These are phyloP conservation scores for Boletellus ananas DNA, from an alignment of 768 basidiomycete genomes.

Conservation along the genomic window DNA sequence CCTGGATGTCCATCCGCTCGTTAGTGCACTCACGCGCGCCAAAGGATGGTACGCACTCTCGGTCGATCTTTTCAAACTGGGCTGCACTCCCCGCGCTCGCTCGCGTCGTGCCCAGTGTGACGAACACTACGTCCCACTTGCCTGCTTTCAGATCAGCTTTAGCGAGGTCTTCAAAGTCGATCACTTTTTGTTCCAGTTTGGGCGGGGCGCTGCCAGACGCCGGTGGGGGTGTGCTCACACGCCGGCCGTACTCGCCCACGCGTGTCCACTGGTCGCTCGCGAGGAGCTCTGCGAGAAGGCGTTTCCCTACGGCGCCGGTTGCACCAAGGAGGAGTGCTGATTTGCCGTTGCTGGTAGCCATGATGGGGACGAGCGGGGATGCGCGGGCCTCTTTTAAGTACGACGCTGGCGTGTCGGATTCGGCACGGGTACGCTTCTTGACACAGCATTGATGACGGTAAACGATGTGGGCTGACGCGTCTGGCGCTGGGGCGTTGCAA, in stretches of 20 bases:
- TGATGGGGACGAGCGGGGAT: not conserved
- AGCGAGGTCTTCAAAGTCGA: conserved; percentile 67
- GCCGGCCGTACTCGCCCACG: conserved; percentile 69
- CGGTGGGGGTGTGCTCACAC: conserved; percentile 45
- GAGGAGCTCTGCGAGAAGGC: conserved; percentile 60
- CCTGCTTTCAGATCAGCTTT: conserved; percentile 47
- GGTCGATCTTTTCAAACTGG: conserved; percentile 73
- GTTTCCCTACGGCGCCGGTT: conserved; percentile 66
- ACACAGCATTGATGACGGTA: too few species aligned
- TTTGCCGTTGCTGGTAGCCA: conserved; percentile 10
- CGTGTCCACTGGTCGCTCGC: conserved; percentile 49
- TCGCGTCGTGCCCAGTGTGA: conserved; percentile 69
- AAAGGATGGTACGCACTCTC: conserved; percentile 46
- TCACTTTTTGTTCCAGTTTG: conserved; percentile 64
- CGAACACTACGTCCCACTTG: conserved; percentile 73
- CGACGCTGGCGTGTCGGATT: too few species aligned
- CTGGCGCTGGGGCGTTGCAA: too few species aligned
- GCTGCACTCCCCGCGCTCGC: conserved; percentile 58
- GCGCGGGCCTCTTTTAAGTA: too few species aligned
- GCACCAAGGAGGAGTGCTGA: conserved; percentile 73
- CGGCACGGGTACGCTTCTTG: too few species aligned
- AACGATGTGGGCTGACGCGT: too few species aligned
- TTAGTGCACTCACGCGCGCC: not conserved
- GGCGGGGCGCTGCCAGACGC: conserved; percentile 33
- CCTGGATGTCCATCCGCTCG: conserved; percentile 29